Conservation (phyloP, 257 asterid genomes). For the Salvia miltiorrhiza region DNA sequence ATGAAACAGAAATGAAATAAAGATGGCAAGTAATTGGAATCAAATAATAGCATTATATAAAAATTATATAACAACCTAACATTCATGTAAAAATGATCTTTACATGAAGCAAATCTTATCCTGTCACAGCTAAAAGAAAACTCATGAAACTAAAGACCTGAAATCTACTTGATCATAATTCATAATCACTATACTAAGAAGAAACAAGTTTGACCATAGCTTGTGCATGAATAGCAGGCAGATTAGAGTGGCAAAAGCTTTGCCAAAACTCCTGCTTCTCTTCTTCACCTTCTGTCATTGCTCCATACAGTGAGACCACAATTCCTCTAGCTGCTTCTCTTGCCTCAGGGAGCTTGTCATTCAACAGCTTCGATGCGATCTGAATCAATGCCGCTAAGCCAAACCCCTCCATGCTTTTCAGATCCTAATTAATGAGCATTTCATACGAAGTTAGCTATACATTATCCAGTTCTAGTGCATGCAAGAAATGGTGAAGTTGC, state of each 20-base stretch:
- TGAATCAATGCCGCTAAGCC: slow-evolving; percentile 51
- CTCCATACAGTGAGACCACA: slow-evolving; percentile 44
- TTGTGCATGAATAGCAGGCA: slow-evolving; percentile 75
- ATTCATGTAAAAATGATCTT: slow-evolving; percentile 31
- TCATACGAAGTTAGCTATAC: slow-evolving; percentile 5
- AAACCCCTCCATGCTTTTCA: slow-evolving; percentile 63
- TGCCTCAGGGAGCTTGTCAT: slow-evolving; percentile 91
- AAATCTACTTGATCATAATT: too few species aligned
- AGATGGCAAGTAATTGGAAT: not conserved
- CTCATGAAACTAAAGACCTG: too few species aligned
- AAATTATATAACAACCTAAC: too few species aligned
- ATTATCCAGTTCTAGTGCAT: not conserved
- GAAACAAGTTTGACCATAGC: slow-evolving; percentile 69
- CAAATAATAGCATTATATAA: slow-evolving; percentile 10
- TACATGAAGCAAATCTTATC: slow-evolving; percentile 18
- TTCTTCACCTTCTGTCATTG: slow-evolving; percentile 53
- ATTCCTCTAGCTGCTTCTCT: slow-evolving; percentile 82
- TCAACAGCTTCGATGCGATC: slow-evolving; percentile 54
- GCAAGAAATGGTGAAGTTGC: not conserved
- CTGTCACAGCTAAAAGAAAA: not conserved
- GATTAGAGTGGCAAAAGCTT: slow-evolving; percentile 76
- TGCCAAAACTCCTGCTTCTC: slow-evolving; percentile 74
- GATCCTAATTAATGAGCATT: slow-evolving; percentile 48
- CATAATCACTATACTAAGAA: too few species aligned
- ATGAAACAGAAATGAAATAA: not conserved